These are phyloP conservation scores for Globisporangium splendens DNA, from an alignment of 352 stramenopile species.

Conservation along the genomic window DNA sequence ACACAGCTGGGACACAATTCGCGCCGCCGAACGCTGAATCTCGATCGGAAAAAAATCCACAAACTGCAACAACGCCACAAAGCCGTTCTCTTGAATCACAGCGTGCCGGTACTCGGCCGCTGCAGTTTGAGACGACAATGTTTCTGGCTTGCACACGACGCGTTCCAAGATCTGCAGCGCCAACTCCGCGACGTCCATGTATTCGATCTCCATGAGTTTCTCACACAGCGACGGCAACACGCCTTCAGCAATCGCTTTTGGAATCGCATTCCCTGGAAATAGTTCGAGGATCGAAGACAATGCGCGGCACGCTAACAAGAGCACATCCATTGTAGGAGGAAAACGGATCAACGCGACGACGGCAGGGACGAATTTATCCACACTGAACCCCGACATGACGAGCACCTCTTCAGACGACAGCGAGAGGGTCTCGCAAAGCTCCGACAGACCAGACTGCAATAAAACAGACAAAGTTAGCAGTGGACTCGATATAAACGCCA, in stretches of 20 bases:
- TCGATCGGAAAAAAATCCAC: conserved; percentile 80
- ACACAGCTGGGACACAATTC: conserved; percentile 52
- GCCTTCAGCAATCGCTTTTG: conserved; percentile 36
- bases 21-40: conserved; percentile 58
- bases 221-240: conserved; percentile 59
- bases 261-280: conserved; percentile 35
- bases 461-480: conserved; percentile 7
- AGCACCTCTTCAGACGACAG: conserved; percentile 67
- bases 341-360: conserved; percentile 37
- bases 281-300: conserved; percentile 58
- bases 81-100: conserved; percentile 54
- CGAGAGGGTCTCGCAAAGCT: conserved; percentile 67
- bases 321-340: conserved; percentile 53
- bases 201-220: conserved; percentile 77
- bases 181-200: conserved; percentile 79
- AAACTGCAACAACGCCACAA: conserved; percentile 73
- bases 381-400: conserved; percentile 55
- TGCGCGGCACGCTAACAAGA: conserved; percentile 52
- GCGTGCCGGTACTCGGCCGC: conserved; percentile 33
- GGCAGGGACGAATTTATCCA: conserved; percentile 52
- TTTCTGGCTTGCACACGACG: conserved; percentile 36
- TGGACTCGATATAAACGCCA: not conserved
- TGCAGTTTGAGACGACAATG: not conserved
- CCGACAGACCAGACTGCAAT: conserved; percentile 35
- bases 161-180: conserved; percentile 64